These are phyloP conservation scores for Cyberlindnera misumaiensis DNA, from an alignment of 805 yeast genomes.

Conservation along the genomic window DNA sequence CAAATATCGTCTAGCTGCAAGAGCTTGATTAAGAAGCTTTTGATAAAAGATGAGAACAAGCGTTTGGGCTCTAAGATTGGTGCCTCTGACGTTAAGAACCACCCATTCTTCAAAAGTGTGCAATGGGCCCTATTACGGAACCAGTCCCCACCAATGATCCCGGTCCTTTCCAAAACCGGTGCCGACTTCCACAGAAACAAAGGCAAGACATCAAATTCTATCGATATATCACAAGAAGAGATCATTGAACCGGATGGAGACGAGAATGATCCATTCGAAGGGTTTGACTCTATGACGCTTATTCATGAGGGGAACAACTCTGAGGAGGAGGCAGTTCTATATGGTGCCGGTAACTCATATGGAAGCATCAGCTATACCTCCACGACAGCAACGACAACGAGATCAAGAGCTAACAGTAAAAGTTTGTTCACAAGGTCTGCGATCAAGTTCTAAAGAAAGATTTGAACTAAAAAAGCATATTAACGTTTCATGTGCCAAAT, in stretches of 20 bases:
- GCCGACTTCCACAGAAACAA: conserved; percentile 38
- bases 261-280: conserved; percentile 66
- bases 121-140: conserved; percentile 95
- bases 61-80: conserved; percentile 90
- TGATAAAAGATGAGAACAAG: conserved; percentile 83
- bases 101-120: conserved; percentile 81
- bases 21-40: conserved; percentile 67
- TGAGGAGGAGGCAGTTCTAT: conserved; percentile 39
- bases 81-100: conserved; percentile 89
- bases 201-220: conserved; percentile 16
- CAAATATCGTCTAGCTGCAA: conserved; percentile 71
- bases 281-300: conserved; percentile 80
- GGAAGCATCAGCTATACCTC: conserved; percentile 34
- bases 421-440: conserved; percentile 17
- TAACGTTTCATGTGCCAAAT: too few relatives aligned
- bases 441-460: neutral
- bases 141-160: conserved; percentile 93
- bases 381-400: conserved; percentile 25
- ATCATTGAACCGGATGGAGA: conserved; percentile 19
- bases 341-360: conserved; percentile 36
- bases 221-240: conserved; percentile 25
- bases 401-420: conserved; percentile 33
- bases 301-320: conserved; percentile 57
- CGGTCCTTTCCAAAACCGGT: conserved; percentile 56
- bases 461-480: neutral